These are phyloP conservation scores for Naganishia cerealis DNA, from an alignment of 1,284 basidiomycete species.

Conservation along the genomic window DNA sequence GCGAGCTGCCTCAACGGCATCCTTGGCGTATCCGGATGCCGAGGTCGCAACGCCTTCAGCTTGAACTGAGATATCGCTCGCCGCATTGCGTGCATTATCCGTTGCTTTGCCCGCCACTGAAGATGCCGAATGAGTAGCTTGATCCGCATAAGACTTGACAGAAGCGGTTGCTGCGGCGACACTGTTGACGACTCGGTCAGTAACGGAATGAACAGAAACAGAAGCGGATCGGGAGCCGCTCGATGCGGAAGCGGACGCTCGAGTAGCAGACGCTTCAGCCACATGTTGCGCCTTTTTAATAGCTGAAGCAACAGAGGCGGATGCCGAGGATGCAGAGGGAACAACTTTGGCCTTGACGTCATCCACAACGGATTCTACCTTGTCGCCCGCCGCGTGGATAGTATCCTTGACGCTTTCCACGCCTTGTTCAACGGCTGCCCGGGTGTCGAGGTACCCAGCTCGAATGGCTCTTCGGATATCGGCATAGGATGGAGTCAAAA, in stretches of 20 bases:
- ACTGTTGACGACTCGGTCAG: constrained; percentile 5
- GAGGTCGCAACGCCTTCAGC: not conserved
- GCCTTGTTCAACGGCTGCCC: constrained; percentile 64
- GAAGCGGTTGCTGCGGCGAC: constrained; percentile 39
- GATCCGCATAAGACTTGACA: constrained; percentile 37
- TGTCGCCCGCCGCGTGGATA: not conserved
- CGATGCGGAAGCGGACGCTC: constrained; percentile 31
- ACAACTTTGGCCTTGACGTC: constrained; percentile 38
- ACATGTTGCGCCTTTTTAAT: constrained; percentile 50
- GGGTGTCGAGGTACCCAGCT: constrained; percentile 55
- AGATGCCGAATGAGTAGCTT: not conserved
- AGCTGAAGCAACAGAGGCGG: constrained; percentile 27
- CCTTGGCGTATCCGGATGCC: not conserved
- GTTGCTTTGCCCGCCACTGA: constrained; percentile 2
- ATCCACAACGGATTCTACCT: constrained; percentile 14
- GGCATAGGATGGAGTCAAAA: constrained; percentile 37
- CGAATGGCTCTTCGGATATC: constrained; percentile 30
- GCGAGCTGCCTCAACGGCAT: constrained; percentile 9
- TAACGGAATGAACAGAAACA: constrained; percentile 8
- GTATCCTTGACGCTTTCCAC: constrained; percentile 57
- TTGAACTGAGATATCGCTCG: not conserved
- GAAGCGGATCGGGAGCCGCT: constrained; percentile 23
- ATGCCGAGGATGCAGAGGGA: constrained; percentile 15
- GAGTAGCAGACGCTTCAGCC: constrained; percentile 42
- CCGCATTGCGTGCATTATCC: not conserved